Evolutionary conservation across 2,329 filamentous ascomycete species (phyloP), one percentile per base, ranked within the genome.

Genomic region (Neophaeococcomyces aloes): DNA sequence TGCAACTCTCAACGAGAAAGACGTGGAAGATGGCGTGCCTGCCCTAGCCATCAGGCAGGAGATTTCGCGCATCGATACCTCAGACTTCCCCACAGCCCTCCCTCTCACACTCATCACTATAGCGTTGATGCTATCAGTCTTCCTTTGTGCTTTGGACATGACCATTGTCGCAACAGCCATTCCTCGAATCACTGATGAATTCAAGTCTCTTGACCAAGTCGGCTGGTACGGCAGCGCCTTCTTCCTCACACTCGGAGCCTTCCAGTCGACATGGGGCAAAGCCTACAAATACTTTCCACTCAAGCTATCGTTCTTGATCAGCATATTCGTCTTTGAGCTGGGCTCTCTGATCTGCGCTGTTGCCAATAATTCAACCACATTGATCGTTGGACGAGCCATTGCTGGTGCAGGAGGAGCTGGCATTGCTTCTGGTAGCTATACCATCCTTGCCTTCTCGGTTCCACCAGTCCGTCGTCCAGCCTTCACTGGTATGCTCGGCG

Each of bases 401-500:
- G 55, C 58, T 1, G 64, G 64, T 13, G 30, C 61, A 10, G 64
- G 64, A 15, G 58, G 52, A 7, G 58, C 61, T 1, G 62, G 64
- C 8, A 53, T 63, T 18, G 48, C 54, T 3, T 49, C 51, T 6
- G 64, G 63, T 7, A 49, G 42, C 7, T 65, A 71, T 33, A 58
- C 71, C 19, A 72, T 74, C 48, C 59, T 74, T 14, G 62, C 67
- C 4, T 63, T 63, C 43, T 65, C 63, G 8, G 66, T 71, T 0
- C 65, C 69, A 7, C 60, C 72, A 8, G 54, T 56, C 21, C 61
- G 66, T 45, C 64, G 71, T 25, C 70, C 71, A 2, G 62, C 64
- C 0, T 73, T 72, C 50, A 70, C 65, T 7, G 59, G 57, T 13
- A 7, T 58, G 30, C 46, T 59, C 23, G 57, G 57, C 8, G 52